Base-by-base conservation (phyloP, 176 grass and related monocot genomes). In the Cocos nucifera region DNA sequence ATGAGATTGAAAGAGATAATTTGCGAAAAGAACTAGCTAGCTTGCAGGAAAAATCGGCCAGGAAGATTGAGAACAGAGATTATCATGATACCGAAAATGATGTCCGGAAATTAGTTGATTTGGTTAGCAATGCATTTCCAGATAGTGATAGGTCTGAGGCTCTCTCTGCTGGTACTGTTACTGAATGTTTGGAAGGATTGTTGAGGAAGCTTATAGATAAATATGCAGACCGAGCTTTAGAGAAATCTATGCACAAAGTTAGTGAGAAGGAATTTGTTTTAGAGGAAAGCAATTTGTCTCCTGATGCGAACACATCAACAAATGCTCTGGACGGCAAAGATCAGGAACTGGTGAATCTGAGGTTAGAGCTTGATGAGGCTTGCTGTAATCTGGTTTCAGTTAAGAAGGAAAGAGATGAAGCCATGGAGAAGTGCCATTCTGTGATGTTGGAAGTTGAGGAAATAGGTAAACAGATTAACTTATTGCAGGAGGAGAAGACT, bases 1-100 rank as follows among this genome's bases (percentile, higher is more conserved):
- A 91, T 83, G 84, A 88, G 75, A 77, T 85, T 69, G 65, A 84
- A 60, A 84, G 80, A 90, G 78, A 85, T 54, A 78, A 74, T 50
- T 78, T 91, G 73, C 76, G n/a, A 53, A 85, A 85, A 70, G 76
- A 97, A 69, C 64, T 97, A 49, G 73, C 63, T 73, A 69, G 68
- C 65, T 53, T 97, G 28, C 64, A 80, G 55, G 84, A 97, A 44
- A 83, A 88, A 61, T 81, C 92, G 78, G 70, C 78, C 28, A 73
- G 83, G 65, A 97, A 97, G 66, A 77, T 76, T 1, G 35, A 69
- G 71, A 68, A 57, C 59, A 82, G 60, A 51, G 7, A 48, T 17
- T 73, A 69, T 30, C 80, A 65, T 72, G 57, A 57, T 78, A 64
- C 75, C 55, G 91, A 96, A 74, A 75, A 50, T 61, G 84, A 88